phyloP scores from a whole-genome alignment of 2,329 filamentous ascomycete species.

The Malbranchea cinnamomea region DNA sequence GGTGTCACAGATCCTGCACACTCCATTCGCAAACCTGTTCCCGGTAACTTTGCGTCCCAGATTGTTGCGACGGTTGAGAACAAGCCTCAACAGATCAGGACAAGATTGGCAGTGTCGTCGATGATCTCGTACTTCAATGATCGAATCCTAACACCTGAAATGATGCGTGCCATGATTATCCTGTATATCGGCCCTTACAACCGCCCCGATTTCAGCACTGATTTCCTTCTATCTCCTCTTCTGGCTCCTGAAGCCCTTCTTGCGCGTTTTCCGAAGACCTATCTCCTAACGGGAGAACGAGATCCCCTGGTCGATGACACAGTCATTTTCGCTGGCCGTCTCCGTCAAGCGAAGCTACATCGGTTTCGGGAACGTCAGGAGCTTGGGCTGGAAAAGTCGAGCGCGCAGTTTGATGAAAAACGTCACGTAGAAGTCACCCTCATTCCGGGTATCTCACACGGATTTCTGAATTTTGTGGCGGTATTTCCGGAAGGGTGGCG shows the following conservation, averaged over 20 bases:
- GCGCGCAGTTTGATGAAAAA: conserved; percentile 51
- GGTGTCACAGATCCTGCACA: conserved; percentile 12
- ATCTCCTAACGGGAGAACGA: conserved; percentile 85
- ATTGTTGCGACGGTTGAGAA: conserved; percentile 18
- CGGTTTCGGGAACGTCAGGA: conserved; percentile 42
- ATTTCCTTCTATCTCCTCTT: conserved; percentile 81
- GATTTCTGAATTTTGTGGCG: conserved; percentile 80
- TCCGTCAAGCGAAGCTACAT: conserved; percentile 62
- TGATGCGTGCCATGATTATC: conserved; percentile 99
- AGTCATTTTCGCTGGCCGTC: conserved; percentile 78
- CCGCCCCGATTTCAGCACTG: conserved; percentile 78
- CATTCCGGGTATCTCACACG: conserved; percentile 80
- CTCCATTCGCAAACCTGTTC: conserved; percentile 15
- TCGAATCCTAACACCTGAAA: conserved; percentile 83
- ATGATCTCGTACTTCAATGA: conserved; percentile 99
- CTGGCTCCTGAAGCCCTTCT: conserved; percentile 75
- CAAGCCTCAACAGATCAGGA: conserved; percentile 45
- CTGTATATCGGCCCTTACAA: conserved; percentile 90
- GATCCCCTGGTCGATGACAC: conserved; percentile 95
- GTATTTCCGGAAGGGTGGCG: conserved; percentile 85
- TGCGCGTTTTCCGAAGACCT: conserved; percentile 80
- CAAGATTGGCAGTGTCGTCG: conserved; percentile 83
- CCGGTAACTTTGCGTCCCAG: conserved; percentile 23
- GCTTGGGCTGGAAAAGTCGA: conserved; percentile 37
- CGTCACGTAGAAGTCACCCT: conserved; percentile 69